Evolutionary conservation across 208 protist species (phyloP), one percentile per base, ranked within the genome.

Genomic region (Leishmania aethiopica): DNA sequence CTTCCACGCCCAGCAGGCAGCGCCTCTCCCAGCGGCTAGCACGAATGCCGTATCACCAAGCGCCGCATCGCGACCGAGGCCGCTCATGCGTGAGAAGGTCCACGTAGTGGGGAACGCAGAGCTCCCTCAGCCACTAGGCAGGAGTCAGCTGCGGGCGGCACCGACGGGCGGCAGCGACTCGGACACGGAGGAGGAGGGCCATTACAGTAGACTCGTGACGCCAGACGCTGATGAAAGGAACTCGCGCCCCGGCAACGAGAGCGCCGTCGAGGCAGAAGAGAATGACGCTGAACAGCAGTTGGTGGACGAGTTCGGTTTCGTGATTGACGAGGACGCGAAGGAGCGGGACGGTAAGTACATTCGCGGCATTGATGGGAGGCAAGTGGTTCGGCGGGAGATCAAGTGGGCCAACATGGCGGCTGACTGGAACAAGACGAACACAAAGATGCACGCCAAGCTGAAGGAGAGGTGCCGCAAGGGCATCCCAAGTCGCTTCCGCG

Each of bases 391-490:
- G 55, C 92, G 92, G 28, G 93, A 98, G 83, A 84, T 95, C 60
- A 98, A 98, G 88, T 98, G 96, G 95, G 89, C 89, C 51, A 94
- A 93, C 75, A 98, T 98, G 95, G 88, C 93, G 10, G 82, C 91
- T 57, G 87, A 97, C 85, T 98, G 96, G 96, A 88, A 90, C 66
- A 78, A 84, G 10, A 93, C 90, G 22, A 92, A 95, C 81, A 87
- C 77, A 5, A 93, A 92, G 81, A 93, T 92, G 86, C 87, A 93
- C 75, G 86, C 78, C 2, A 97, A 95, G 71, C 75, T 98, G 66
- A 98, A 98, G 86, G 89, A 96, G 86, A 92, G 94, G 60, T 96
- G 93, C 77, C 94, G 96, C 79, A 97, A 97, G 71, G 96, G 96
- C 47, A 98, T 98, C 81, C 95, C 96, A 2, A 80, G 83, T 25